Base-by-base conservation (phyloP, 768 basidiomycete genomes). In the Tubosaeta sp. region DNA sequence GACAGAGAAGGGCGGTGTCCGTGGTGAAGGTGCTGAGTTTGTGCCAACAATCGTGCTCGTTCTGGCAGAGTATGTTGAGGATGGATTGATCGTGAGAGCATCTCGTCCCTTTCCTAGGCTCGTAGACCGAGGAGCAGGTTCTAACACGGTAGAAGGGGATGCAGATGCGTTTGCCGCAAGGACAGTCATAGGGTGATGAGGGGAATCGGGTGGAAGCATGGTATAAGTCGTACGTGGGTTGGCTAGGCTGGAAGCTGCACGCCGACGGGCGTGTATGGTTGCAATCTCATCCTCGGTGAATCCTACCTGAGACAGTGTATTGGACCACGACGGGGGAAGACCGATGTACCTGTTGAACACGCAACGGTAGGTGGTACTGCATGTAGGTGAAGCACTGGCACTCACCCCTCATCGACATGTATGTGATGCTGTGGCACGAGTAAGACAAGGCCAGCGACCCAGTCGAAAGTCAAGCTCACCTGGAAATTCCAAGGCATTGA, bases 401-500 rank as follows among this genome's bases (percentile, higher is more conserved):
- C 78, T 49, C 57, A 86, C 82, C 74, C 82, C 69, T 88, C 87
- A 65, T 89, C 84, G 25, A 89, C 87, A 60, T 90, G 87, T 30
- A 89, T 80, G 60, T 89, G 78, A 62, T 90, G 87, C 86, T 87
- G 40, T n/a, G 40, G 7, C 24, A 41, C 7, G 39, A 25, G 45
- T 57, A 8, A 54, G 55, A 46, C 9, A 10, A 8, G 14, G 38
- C 3, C 41, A 19, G 8, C 0, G 46, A 34, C 27, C 4, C 19
- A 1, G 25, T 42, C 13, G 12, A 55, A 25, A 54, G 51, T 46
- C 2, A 21, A 12, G 44, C 60, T 41, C 62, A 82, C 85, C 77
- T 84, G 84, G 53, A 89, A 87, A 63, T 87, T 87, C 80, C 82
- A 88, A 4, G 87, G 87, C 54, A 71, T 55, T 0, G 85, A 83